A percentile compares a stretch with the other conserved stretches of the same genome.
These are phyloP conservation scores for Agarophyton chilense DNA, from an alignment of 23 red algal genomes.

Conservation along the genomic window DNA sequence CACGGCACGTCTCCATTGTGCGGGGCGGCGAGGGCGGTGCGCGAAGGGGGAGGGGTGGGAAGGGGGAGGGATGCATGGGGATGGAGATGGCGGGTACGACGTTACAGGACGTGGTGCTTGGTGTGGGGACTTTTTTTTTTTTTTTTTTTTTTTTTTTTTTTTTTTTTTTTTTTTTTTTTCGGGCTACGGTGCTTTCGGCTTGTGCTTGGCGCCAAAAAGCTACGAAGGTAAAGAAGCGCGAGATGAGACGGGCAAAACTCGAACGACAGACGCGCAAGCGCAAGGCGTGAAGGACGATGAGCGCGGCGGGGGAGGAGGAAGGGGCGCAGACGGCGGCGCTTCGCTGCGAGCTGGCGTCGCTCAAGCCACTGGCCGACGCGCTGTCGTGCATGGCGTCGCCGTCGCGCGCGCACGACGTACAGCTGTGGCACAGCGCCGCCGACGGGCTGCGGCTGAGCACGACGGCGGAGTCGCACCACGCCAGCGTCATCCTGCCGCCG, in stretches of 20 bases:
- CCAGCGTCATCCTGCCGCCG: slow-evolving; percentile 47
- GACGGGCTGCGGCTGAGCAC: slow-evolving; percentile 11
- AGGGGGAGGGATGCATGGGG: not conserved
- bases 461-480: not conserved
- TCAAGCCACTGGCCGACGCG: slow-evolving; percentile 51
- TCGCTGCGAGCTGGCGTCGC: slow-evolving; percentile 6
- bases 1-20: not conserved
- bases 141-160: too few species aligned
- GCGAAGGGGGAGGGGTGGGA: not conserved
- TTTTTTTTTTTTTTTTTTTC: too few species aligned
- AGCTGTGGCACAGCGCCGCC: not conserved
- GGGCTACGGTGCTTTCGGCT: too few species aligned
- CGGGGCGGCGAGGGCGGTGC: not conserved
- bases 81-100: not conserved
- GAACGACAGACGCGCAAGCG: too few species aligned
- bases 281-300: not conserved
- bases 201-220: not conserved
- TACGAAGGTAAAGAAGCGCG: too few species aligned
- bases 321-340: slow-evolving; percentile 14
- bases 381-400: slow-evolving; percentile 46
- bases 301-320: not conserved
- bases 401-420: slow-evolving; percentile 35
- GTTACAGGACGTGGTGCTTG: too few species aligned
- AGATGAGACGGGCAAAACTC: too few species aligned
- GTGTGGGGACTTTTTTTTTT: too few species aligned